Percentiles rank a stretch among this genome's conserved stretches.
These are phyloP conservation scores for Amaranthus cruentus DNA, from an alignment of 148 eudicot species.

Conservation along the genomic window DNA sequence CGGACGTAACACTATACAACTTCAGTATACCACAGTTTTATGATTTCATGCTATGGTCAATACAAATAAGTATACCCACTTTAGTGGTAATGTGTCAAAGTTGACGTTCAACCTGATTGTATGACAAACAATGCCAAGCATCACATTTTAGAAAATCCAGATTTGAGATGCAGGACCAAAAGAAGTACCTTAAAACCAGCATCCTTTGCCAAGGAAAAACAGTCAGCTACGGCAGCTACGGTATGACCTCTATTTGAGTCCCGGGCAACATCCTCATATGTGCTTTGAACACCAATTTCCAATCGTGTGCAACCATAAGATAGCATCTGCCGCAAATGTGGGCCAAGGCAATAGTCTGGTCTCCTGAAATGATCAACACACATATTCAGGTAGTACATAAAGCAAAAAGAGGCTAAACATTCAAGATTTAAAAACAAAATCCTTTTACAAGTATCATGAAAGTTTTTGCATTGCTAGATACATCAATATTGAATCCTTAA, in stretches of 20 bases:
- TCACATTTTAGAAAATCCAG: neutral
- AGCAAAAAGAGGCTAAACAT: neutral
- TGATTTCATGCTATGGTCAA: neutral
- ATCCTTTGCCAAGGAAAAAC: constrained; percentile 97
- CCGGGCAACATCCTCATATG: constrained; percentile 98
- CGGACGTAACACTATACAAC: neutral
- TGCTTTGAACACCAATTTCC: constrained; percentile 99
- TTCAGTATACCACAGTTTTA: neutral
- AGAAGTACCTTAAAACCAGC: constrained; percentile 89
- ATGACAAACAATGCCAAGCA: neutral
- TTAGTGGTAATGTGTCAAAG: neutral
- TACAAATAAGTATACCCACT: neutral
- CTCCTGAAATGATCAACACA: constrained; percentile 47
- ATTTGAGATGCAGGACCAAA: neutral
- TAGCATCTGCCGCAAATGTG: constrained; percentile 97
- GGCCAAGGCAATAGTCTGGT: constrained; percentile 98
- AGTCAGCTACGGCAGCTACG: constrained; percentile 98
- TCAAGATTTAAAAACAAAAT: neutral
- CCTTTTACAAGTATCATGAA: neutral
- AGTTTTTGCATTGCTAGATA: too few species aligned
- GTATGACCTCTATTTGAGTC: constrained; percentile 99
- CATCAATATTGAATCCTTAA: too few species aligned
- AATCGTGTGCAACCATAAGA: constrained; percentile 90
- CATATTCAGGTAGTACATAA: constrained; percentile 6
- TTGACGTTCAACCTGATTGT: neutral